A percentile compares a stretch with the other conserved stretches of the same genome.
Evolutionary conservation across 2,329 filamentous ascomycete species (phyloP).

Genomic region (Rosellinia necatrix): DNA sequence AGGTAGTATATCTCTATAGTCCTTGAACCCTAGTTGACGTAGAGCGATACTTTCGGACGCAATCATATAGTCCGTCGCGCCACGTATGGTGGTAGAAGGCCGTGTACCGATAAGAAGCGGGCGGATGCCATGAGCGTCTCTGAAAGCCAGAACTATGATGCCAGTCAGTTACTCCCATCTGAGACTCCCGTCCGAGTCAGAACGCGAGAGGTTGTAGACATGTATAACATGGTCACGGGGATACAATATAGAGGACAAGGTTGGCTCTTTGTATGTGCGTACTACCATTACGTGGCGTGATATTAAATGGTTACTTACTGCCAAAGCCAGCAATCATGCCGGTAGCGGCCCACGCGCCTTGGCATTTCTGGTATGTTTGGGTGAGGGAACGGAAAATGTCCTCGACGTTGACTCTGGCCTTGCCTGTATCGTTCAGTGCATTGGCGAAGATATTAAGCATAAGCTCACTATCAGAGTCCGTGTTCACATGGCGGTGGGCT

Average conservation of each 20-base stretch:
- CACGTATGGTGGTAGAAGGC: conserved; percentile 57
- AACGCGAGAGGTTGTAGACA: not conserved
- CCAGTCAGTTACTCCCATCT: not conserved
- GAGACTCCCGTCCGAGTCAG: not conserved
- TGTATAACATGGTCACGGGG: not conserved
- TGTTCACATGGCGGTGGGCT: conserved; percentile 73
- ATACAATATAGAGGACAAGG: not conserved
- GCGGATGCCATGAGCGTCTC: conserved; percentile 79
- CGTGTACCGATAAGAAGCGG: conserved; percentile 74
- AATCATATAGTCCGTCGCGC: conserved; percentile 77
- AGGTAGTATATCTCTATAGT: conserved; percentile 71
- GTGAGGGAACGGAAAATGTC: conserved; percentile 77
- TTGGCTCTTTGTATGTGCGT: not conserved
- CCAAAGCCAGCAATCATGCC: conserved; percentile 86
- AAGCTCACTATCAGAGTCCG: conserved; percentile 32
- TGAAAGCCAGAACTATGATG: conserved; percentile 40
- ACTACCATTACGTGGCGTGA: not conserved
- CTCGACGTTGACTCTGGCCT: conserved; percentile 79
- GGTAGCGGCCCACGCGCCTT: conserved; percentile 81
- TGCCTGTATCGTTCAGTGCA: conserved; percentile 81
- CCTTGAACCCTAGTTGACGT: conserved; percentile 70
- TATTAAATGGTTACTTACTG: conserved; percentile 32
- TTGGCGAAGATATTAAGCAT: conserved; percentile 76
- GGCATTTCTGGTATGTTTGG: conserved; percentile 73
- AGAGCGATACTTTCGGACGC: conserved; percentile 79